phyloP scores from a whole-genome alignment of 306 rosid species.

The Fragaria nilgerrensis region DNA sequence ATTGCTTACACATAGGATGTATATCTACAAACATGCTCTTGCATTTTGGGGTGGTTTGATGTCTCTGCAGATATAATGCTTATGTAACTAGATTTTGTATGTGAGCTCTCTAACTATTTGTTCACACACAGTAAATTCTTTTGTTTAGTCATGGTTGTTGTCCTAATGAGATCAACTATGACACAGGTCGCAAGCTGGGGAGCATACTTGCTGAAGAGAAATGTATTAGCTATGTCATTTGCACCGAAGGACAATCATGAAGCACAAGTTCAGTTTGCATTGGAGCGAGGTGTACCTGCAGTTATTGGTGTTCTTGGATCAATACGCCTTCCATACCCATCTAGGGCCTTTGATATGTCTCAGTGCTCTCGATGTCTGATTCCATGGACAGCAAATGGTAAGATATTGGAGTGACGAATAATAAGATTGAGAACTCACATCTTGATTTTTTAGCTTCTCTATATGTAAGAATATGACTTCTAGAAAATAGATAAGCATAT shows the following conservation, averaged over 20 bases:
- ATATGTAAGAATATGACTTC: background rate
- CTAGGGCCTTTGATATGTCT: slow-evolving; percentile 96
- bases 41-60: slow-evolving; percentile 3
- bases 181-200: slow-evolving; percentile 99
- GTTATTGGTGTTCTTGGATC: slow-evolving; percentile 90
- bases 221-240: slow-evolving; percentile 86
- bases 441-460: slow-evolving; percentile 18
- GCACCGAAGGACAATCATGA: slow-evolving; percentile 98
- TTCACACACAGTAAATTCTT: slow-evolving; percentile 15
- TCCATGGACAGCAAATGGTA: slow-evolving; percentile 87
- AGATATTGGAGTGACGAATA: slow-evolving; percentile 32
- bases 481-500: background rate
- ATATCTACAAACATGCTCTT: background rate
- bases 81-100: slow-evolving; percentile 18
- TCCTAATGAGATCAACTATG: slow-evolving; percentile 33
- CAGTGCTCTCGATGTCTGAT: slow-evolving; percentile 97
- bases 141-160: slow-evolving; percentile 22
- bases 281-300: slow-evolving; percentile 96
- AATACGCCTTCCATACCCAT: slow-evolving; percentile 82
- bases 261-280: slow-evolving; percentile 98
- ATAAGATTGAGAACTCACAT: slow-evolving; percentile 16
- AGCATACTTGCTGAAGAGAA: slow-evolving; percentile 89
- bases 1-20: background rate
- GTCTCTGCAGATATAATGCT: background rate
- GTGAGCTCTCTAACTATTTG: slow-evolving; percentile 18